phyloP scores from a whole-genome alignment of 495 filamentous ascomycete genomes.

The Staphylotrichum longicolle region DNA sequence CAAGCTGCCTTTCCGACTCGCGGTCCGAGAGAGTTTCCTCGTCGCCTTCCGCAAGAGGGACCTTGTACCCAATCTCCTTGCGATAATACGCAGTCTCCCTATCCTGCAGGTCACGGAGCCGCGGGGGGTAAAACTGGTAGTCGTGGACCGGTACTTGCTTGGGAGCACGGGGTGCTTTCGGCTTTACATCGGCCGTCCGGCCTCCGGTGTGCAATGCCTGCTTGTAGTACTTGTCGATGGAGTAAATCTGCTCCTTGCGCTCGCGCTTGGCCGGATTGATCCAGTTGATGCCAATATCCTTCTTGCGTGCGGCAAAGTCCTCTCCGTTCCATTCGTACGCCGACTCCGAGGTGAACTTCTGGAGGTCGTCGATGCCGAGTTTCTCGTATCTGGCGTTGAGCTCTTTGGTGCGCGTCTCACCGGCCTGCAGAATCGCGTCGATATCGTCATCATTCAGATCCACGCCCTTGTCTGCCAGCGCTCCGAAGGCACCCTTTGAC shows the following conservation, averaged over 20 bases:
- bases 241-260: constrained; percentile 96
- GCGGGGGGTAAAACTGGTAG: constrained; percentile 91
- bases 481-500: constrained; percentile 57
- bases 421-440: constrained; percentile 78
- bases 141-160: constrained; percentile 92
- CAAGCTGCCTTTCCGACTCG: constrained; percentile 81
- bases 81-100: constrained; percentile 94
- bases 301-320: constrained; percentile 87
- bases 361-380: constrained; percentile 95
- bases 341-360: constrained; percentile 96
- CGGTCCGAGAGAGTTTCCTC: constrained; percentile 81
- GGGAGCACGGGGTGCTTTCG: constrained; percentile 91
- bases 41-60: constrained; percentile 75
- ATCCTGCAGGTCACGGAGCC: constrained; percentile 85
- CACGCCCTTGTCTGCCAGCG: constrained; percentile 54
- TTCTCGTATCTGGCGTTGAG: constrained; percentile 94
- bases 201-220: constrained; percentile 83
- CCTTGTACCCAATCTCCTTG: constrained; percentile 93
- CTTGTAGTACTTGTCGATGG: constrained; percentile 98
- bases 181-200: constrained; percentile 82
- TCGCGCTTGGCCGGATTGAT: constrained; percentile 99
- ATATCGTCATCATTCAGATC: constrained; percentile 84
- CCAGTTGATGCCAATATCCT: constrained; percentile 93
- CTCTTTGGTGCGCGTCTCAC: constrained; percentile 83
- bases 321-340: constrained; percentile 99